Percentiles rank a stretch among this genome's conserved stretches.
phyloP scores from a whole-genome alignment of 495 filamentous ascomycete genomes.

The Penicillium daleae region DNA sequence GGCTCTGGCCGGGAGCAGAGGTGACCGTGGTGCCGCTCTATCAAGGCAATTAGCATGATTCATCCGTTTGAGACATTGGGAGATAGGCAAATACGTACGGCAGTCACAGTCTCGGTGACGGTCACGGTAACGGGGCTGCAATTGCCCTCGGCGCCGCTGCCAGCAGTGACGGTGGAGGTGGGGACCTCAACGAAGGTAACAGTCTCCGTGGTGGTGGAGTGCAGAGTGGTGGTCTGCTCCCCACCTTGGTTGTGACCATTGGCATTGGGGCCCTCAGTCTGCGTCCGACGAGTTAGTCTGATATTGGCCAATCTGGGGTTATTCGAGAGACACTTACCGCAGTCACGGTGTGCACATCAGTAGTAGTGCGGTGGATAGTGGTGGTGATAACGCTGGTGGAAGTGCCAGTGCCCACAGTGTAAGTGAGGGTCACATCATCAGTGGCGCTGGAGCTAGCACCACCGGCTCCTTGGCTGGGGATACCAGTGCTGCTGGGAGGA shows the following conservation, averaged over 20 bases:
- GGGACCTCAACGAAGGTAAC: constrained; percentile 36
- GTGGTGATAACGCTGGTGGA: constrained; percentile 60
- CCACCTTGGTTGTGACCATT: constrained; percentile 12
- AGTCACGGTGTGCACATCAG: constrained; percentile 42
- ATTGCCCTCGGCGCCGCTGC: constrained; percentile 25
- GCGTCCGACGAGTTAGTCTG: constrained; percentile 17
- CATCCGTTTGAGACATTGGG: neutral
- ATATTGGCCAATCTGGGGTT: neutral
- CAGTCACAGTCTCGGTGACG: constrained; percentile 33
- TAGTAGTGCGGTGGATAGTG: constrained; percentile 55
- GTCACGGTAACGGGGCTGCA: constrained; percentile 32
- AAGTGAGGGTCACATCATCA: constrained; percentile 59
- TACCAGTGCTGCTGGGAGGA: constrained; percentile 14
- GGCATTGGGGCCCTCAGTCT: constrained; percentile 20
- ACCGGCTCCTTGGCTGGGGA: constrained; percentile 9
- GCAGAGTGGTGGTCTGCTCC: constrained; percentile 27
- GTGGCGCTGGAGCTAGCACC: constrained; percentile 17
- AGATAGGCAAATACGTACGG: constrained; percentile 20
- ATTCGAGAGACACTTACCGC: constrained; percentile 34
- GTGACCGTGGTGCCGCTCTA: constrained; percentile 21
- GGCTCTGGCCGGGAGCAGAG: constrained; percentile 16
- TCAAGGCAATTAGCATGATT: neutral
- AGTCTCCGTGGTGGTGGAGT: constrained; percentile 36
- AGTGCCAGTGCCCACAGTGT: constrained; percentile 59
- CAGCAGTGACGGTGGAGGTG: constrained; percentile 20